Conservation (phyloP, 2,329 filamentous ascomycete genomes). For the Venturia oleaginea region DNA sequence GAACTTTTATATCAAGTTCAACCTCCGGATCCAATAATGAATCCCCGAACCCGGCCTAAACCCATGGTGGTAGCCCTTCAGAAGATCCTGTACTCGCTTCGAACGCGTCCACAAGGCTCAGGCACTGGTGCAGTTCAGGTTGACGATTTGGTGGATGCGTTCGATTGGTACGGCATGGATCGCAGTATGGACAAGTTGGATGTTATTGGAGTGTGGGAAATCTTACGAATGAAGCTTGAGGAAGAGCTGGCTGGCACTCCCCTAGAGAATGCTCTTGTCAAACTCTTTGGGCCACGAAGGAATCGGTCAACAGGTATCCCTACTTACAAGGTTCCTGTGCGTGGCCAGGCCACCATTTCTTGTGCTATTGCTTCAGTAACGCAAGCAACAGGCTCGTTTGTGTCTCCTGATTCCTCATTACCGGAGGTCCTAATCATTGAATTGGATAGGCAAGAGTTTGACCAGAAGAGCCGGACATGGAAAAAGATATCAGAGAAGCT, state of each 20-base stretch:
- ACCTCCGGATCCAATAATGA: conserved; percentile 36
- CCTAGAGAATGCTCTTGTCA: conserved; percentile 30
- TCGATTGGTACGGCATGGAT: conserved; percentile 33
- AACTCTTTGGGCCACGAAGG: conserved; percentile 38
- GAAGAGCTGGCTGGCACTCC: conserved; percentile 41
- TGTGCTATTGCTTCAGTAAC: conserved; percentile 29
- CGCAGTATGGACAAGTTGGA: conserved; percentile 35
- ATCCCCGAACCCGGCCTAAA: conserved; percentile 39
- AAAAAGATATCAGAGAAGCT: conserved; percentile 48
- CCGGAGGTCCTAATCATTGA: conserved; percentile 47
- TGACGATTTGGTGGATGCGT: conserved; percentile 21
- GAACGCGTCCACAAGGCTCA: conserved; percentile 32
- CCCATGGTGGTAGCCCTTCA: conserved; percentile 44
- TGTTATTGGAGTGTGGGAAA: conserved; percentile 47
- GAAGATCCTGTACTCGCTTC: conserved; percentile 42
- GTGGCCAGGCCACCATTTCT: conserved; percentile 31
- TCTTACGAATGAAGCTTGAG: conserved; percentile 42
- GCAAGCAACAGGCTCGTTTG: conserved; percentile 17
- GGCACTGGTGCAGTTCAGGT: conserved; percentile 15
- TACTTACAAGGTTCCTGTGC: conserved; percentile 27
- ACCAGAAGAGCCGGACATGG: conserved; percentile 46
- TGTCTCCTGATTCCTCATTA: conserved; percentile 22
- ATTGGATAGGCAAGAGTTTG: conserved; percentile 48
- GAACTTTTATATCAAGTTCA: conserved; percentile 43
- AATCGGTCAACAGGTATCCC: conserved; percentile 24